These are phyloP conservation scores for Backusella parvicylindrica DNA, from an alignment of 192 early-diverging fungal species.

Conservation along the genomic window DNA sequence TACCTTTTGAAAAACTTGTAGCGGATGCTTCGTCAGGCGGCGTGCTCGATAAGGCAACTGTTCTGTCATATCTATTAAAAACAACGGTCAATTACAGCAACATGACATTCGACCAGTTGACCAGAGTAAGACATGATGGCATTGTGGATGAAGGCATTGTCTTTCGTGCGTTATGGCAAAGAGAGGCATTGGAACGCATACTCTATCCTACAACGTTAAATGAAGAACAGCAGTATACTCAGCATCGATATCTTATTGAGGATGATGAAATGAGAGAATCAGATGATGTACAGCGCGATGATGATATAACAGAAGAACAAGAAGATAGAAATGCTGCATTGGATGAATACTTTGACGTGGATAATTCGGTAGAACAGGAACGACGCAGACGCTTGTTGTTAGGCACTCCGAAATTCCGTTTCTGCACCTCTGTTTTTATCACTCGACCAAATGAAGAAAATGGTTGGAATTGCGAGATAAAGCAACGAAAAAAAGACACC, in stretches of 20 bases:
- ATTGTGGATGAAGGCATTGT: conserved; percentile 33
- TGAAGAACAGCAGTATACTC: background rate
- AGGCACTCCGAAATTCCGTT: conserved; percentile 25
- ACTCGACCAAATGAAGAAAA: conserved; percentile 3
- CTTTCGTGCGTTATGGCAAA: conserved; percentile 33
- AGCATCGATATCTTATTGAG: background rate
- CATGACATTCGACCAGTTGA: conserved; percentile 35
- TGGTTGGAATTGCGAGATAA: conserved; percentile 4
- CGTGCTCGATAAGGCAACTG: conserved; percentile 27
- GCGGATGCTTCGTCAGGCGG: conserved; percentile 28
- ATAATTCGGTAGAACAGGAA: conserved; percentile 15
- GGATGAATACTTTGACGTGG: conserved; percentile 36
- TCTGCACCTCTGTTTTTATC: conserved; percentile 14
- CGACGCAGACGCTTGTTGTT: conserved; percentile 15
- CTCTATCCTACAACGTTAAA: conserved; percentile 11
- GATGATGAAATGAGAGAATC: background rate
- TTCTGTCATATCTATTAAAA: conserved; percentile 20
- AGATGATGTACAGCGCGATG: background rate
- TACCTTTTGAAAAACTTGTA: conserved; percentile 30
- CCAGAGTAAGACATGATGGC: conserved; percentile 24
- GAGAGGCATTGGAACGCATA: conserved; percentile 31
- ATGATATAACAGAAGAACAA: no score
- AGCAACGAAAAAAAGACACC: background rate
- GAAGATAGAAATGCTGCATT: conserved; percentile 21
- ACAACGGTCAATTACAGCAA: conserved; percentile 34